Evolutionary conservation across 2,329 filamentous ascomycete species (phyloP).

Genomic region (Neofusicoccum cordaticola): DNA sequence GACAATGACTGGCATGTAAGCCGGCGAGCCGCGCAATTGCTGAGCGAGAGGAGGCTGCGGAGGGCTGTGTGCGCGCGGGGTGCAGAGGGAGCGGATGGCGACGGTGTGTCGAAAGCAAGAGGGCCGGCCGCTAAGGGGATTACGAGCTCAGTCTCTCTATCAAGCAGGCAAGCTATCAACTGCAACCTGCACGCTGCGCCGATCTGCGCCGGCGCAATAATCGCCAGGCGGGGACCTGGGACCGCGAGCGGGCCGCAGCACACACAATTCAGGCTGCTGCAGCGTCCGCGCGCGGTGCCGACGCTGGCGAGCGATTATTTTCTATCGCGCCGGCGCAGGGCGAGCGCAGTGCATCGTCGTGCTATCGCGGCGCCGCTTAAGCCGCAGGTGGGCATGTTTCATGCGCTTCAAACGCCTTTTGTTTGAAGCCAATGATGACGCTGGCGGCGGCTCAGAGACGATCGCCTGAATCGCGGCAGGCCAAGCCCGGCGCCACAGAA

Average conservation of each 20-base stretch:
- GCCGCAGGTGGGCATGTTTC: slow-evolving; percentile 10
- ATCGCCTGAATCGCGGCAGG: slow-evolving; percentile 10
- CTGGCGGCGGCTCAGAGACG: neutral
- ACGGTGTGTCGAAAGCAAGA: slow-evolving; percentile 5
- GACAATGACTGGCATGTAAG: slow-evolving; percentile 15
- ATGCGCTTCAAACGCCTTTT: slow-evolving; percentile 13
- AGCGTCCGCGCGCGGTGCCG: neutral
- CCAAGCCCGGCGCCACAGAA: slow-evolving; percentile 6
- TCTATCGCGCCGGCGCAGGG: neutral
- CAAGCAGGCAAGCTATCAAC: slow-evolving; percentile 15
- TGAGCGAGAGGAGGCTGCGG: neutral
- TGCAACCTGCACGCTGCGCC: slow-evolving; percentile 11
- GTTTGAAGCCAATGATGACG: slow-evolving; percentile 14
- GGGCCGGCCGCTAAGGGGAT: slow-evolving; percentile 15
- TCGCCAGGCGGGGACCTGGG: slow-evolving; percentile 10
- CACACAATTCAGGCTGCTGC: neutral
- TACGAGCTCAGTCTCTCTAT: slow-evolving; percentile 16
- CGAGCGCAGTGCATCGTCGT: slow-evolving; percentile 1
- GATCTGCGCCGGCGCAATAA: slow-evolving; percentile 13
- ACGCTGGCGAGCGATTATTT: neutral
- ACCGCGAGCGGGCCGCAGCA: slow-evolving; percentile 7
- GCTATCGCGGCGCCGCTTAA: slow-evolving; percentile 3
- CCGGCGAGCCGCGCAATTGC: neutral
- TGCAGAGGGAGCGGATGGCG: neutral
- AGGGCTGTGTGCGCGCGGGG: neutral